Evolutionary conservation across 2,329 filamentous ascomycete genomes (phyloP), one percentile per base, ranked within the genome.

Genomic region (Xylariaceae sp.): DNA sequence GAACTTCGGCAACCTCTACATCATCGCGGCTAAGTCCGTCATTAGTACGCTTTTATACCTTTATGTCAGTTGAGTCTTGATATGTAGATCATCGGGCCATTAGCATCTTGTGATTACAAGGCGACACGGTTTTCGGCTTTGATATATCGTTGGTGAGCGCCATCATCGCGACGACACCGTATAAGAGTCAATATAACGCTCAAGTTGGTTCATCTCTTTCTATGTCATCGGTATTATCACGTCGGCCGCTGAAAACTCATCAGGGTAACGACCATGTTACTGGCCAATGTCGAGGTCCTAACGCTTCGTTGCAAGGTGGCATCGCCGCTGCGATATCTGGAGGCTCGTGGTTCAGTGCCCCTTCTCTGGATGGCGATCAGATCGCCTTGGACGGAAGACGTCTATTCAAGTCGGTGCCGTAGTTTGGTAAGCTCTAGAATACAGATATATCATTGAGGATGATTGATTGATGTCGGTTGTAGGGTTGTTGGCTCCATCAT

Each of bases 241-340:
- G 8, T 19, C 8, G 23, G 12, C 12, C n/a, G 11, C 29, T 51
- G 28, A 51, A 19, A 37, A 29, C n/a, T 28, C 19, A 5, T 64
- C 43, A 65, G 60, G 69, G 68, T 29, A 68, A 68, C 28, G 61
- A 67, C 49, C 66, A 66, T 1, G 37, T 44, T 4, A 70, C 62
- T 19, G 62, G 64, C 26, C 23, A 59, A 37, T 86, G 82, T 70
- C 78, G 75, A 14, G 85, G 85, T 29, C 85, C 84, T 3, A 71
- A 69, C 11, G 69, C 77, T 34, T 69, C 74, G 53, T 73, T 79
- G 1, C 83, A 85, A 69, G 86, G 86, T 60, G 85, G 85, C 44
- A 90, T 91, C 67, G 87, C 85, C 0, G 87, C 88, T 19, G 78
- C 86, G 45, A 91, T 91, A 86, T 84, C 88, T 19, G 87, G 82